A percentile compares a stretch with the other conserved stretches of the same genome.
Conservation (phyloP, 257 asterid genomes). For the Fraxinus excelsior region DNA sequence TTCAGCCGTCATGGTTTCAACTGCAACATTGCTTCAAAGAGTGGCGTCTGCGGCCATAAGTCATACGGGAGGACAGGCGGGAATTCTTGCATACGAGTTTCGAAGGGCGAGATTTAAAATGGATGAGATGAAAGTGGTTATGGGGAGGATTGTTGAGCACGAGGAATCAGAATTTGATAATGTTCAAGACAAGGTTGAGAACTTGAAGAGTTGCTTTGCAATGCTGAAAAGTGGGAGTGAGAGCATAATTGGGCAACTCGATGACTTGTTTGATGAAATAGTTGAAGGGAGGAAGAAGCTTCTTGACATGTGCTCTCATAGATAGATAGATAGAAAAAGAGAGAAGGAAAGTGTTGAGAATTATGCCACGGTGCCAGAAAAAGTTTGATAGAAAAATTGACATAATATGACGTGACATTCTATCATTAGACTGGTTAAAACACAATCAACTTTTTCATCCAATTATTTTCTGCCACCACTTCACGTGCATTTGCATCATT, state of each 20-base stretch:
- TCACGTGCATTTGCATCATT: too few relatives aligned
- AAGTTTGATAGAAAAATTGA: too few relatives aligned
- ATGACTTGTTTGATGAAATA: conserved; percentile 86
- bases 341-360: not conserved
- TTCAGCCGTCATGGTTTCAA: conserved; percentile 48
- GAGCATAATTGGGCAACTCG: conserved; percentile 67
- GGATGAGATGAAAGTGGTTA: conserved; percentile 56
- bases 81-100: conserved; percentile 58
- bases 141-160: conserved; percentile 36
- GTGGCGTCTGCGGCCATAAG: conserved; percentile 38
- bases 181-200: conserved; percentile 42
- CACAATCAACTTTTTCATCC: too few relatives aligned
- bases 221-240: conserved; percentile 69
- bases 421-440: too few relatives aligned
- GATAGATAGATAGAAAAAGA: conserved; percentile 47
- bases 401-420: too few relatives aligned
- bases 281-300: conserved; percentile 84
- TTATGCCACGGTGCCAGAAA: too few relatives aligned
- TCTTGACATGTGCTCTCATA: conserved; percentile 69
- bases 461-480: too few relatives aligned
- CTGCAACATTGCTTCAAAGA: conserved; percentile 59
- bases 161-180: conserved; percentile 32
- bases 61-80: conserved; percentile 43
- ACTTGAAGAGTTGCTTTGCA: conserved; percentile 58
- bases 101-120: conserved; percentile 39